Base-by-base conservation (phyloP, 140 eudicot species). In the Bidens hawaiensis region DNA sequence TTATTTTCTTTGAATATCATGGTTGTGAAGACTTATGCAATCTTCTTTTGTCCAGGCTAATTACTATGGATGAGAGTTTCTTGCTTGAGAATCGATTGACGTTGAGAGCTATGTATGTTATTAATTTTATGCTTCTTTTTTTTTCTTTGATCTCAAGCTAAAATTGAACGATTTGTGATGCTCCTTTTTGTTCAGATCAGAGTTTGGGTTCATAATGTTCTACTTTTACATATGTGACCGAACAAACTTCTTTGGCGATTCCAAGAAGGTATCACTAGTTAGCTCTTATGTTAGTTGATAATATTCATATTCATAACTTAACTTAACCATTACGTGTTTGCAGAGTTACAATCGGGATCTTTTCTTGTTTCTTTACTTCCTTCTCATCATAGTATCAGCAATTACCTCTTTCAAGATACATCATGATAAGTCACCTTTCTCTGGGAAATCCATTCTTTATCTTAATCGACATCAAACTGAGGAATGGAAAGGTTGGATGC, bases 401-500 rank as follows among this genome's bases (percentile, higher is more conserved):
- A 69, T 86, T 23, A 90, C 97, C 36, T 90, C 97, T 60, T 86
- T 83, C 83, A 86, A 77, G 77, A 73, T 74, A 63, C 97, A 90
- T 73, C 84, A 86, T 54, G 97, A 90, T 40, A 83, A 81, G 68
- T 83, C 97, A 56, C 79, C 85, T 41, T 72, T 86, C 54, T 71
- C 95, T 19, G 95, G 95, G 50, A 90, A 86, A 85, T 24, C 94
- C 31, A 79, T 90, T 62, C 81, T 83, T 53, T 90, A 90, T 68
- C 80, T 90, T 34, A 90, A 90, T 70, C 75, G 97, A 78, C 97
- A 90, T 62, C 97, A 90, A 79, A 90, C 95, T 25, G 95, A 90
- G 83, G 97, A 90, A 62, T 90, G 97, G 97, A 86, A 81, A 83
- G 97, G 97, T 4, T 90, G 97, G 97, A 90, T 90, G 97, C 97